Percentiles rank a stretch among this genome's conserved stretches.
Conservation (phyloP, 2,329 filamentous ascomycete genomes). For the Fusarium sp. region DNA sequence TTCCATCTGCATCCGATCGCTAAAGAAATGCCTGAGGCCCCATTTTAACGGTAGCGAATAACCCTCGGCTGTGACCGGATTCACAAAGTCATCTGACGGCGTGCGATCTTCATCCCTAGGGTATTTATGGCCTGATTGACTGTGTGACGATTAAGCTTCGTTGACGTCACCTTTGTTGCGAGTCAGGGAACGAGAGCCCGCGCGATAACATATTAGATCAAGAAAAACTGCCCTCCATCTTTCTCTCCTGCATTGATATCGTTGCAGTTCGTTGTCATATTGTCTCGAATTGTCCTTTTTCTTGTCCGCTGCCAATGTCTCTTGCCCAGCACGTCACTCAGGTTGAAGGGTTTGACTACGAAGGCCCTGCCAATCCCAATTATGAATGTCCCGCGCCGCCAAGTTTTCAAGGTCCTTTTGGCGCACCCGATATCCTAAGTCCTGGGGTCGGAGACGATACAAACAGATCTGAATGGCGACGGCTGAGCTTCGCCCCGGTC, state of each 20-base stretch:
- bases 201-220: background rate
- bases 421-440: background rate
- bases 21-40: conserved; percentile 19
- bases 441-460: conserved; percentile 9
- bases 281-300: background rate
- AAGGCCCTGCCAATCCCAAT: conserved; percentile 41
- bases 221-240: background rate
- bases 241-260: background rate
- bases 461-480: conserved; percentile 39
- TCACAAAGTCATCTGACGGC: conserved; percentile 6
- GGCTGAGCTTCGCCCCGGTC: conserved; percentile 45
- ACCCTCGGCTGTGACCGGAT: conserved; percentile 17
- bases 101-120: background rate
- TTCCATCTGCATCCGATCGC: background rate
- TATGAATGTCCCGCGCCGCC: conserved; percentile 20
- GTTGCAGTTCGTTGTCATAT: background rate
- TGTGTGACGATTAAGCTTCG: background rate
- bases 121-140: background rate
- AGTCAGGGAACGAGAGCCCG: background rate
- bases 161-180: conserved; percentile 29
- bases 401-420: background rate
- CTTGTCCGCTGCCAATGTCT: conserved; percentile 49
- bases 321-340: conserved; percentile 58
- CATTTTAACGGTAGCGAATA: background rate
- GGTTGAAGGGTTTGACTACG: conserved; percentile 55